Base-by-base conservation (phyloP, 257 asterid genomes). In the Echites panduratus region DNA sequence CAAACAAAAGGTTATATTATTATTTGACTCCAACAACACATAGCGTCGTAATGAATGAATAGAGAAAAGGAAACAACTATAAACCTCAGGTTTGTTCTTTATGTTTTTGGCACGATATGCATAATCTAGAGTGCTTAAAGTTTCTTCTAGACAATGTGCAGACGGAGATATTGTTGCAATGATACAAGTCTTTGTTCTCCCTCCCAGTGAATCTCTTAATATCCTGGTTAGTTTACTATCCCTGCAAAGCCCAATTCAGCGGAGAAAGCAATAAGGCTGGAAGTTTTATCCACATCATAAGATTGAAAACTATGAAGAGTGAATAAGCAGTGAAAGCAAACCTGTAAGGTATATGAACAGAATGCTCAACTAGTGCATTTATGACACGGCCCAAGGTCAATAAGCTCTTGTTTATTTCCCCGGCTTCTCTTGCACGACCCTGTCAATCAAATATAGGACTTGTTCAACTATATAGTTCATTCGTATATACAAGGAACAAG, bases 381-480 rank as follows among this genome's bases (percentile, higher is more conserved):
- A 91, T 91, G 78, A 89, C 96, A 22, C 95, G 96, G 54, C 97
- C 97, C 78, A 91, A 81, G 26, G 96, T 89, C 32, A 91, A 87
- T 74, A 91, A 85, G 82, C 97, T 89, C 85, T 91, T 91, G 81
- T 91, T 91, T 81, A 91, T 89, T 80, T 91, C 96, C 73, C 97
- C 97, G 5, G 96, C 97, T 85, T 91, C 97, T 80, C 97, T 85
- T 75, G 97, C 97, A 79, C 96, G 97, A 53, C 83, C 91, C 97
- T 89, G 88, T 62, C 45, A 68, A 26, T 52, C n/a, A 19, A 72
- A 35, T 43, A 22, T 67, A 40, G 52, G 66, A 65, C 58, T 10
- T 57, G 35, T 69, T 64, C 70, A n/a, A 10, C 29, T 26, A 24
- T 26, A 24, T 20, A 62, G 14, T 29, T 58, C 27, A 26, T 32